phyloP scores from a whole-genome alignment of 192 early-diverging fungal genomes.

The Coemansia reversa region DNA sequence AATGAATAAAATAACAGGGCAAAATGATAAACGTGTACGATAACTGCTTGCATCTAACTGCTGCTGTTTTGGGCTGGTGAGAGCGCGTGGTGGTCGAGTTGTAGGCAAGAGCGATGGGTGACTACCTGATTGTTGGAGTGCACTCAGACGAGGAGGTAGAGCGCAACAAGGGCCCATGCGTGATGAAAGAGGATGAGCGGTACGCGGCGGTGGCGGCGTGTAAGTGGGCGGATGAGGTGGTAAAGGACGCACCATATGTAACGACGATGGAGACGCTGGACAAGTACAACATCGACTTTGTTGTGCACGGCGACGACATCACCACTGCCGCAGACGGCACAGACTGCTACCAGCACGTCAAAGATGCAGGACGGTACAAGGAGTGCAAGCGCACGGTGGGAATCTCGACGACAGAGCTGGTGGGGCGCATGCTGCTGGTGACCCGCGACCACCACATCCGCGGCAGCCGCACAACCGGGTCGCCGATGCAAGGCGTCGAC shows the following conservation, averaged over 20 bases:
- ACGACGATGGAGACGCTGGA: constrained; percentile 85
- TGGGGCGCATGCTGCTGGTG: constrained; percentile 93
- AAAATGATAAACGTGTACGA: not conserved
- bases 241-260: constrained; percentile 88
- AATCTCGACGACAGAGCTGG: constrained; percentile 95
- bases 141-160: constrained; percentile 93
- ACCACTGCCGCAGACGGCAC: constrained; percentile 94
- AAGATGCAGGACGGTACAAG: constrained; percentile 90
- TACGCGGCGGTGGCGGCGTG: constrained; percentile 94
- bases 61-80: not conserved
- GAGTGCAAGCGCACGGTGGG: constrained; percentile 96
- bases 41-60: not conserved
- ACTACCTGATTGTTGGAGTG: constrained; percentile 92
- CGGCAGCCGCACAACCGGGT: constrained; percentile 49
- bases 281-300: constrained; percentile 87
- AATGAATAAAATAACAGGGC: not conserved
- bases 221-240: constrained; percentile 96
- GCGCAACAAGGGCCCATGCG: constrained; percentile 93
- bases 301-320: constrained; percentile 97
- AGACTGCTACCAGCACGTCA: constrained; percentile 95
- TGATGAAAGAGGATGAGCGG: constrained; percentile 95
- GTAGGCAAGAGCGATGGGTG: constrained; percentile 92
- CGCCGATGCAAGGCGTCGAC: constrained; percentile 62
- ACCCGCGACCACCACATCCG: constrained; percentile 84
- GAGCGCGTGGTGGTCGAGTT: not conserved